Base-by-base conservation (phyloP, 345 rosid species). In the Physaria fendleri region DNA sequence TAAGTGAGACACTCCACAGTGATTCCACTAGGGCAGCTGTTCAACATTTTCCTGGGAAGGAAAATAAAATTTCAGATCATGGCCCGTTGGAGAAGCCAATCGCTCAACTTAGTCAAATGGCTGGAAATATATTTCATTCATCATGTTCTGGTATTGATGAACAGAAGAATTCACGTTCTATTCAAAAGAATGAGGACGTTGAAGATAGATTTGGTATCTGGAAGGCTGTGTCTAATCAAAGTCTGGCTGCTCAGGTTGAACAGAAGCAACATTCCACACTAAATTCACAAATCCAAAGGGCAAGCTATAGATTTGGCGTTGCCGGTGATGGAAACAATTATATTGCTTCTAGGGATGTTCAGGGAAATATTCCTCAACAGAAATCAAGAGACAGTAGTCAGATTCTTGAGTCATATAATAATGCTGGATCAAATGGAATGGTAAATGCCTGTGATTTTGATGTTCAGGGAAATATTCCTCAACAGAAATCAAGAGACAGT, bases 221-320 rank as follows among this genome's bases (percentile, higher is more conserved):
- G 78, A 81, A 74, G 68, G 44, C 68, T 59, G 80, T 57, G 66
- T 66, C 79, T 47, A 66, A 76, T 80, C 71, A 78, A 62, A 65
- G 65, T 56, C 56, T 68, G 24, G 27, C 69, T 74, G 55, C 44
- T 52, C 74, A 42, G 8, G 6, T 58, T 18, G 82, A 77, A 66
- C 66, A 56, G 34, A 65, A 69, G 52, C 71, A 73, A 48, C 74
- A 78, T 52, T 42, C 63, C 20, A 37, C 69, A 13, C 80, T 69
- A 49, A 70, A 76, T 68, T 59, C 76, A 17, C 74, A 64, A 51
- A 45, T 62, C 16, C 77, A 66, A 41, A 71, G 54, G 63, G 77
- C 64, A 68, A 76, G 56, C 65, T 72, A 80, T 60, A 64, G 72
- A 51, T 54, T 22, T 30, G 80, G 60, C 62, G 74, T 41, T 64